Evolutionary conservation across 352 stramenopile genomes (phyloP), one percentile per base, ranked within the genome.

Genomic region (Phytophthora pinifolia): DNA sequence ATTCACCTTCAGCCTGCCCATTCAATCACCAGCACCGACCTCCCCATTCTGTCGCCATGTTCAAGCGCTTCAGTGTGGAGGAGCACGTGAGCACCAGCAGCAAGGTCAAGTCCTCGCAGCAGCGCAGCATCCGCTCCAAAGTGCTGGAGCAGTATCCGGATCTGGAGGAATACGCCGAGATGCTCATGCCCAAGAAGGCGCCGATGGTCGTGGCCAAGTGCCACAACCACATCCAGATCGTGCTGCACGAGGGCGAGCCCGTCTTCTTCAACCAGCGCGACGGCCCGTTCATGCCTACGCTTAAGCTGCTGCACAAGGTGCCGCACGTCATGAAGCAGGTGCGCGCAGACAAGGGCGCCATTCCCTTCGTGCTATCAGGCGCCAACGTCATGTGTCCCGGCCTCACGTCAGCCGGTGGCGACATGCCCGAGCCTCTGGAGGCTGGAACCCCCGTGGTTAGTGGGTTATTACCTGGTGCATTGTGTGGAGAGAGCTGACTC

Each of bases 381-480:
- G 97, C 97, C 18, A 98, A 99, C 77, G 94, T 99, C 49, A 99
- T 99, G 97, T 99, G 96, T 55, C 96, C 96, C 12, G 97, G 97
- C 14, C 79, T 99, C 12, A 99, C 96, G 6, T 98, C 96, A 55
- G 82, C 87, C 14, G 96, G 96, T 34, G 95, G 94, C 17, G 76
- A 95, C 56, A 94, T 99, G 83, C 88, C 91, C 8, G 82, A 95
- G 30, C 79, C 97, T 17, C 53, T 98, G 54, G 67, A 74, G 9
- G 83, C 66, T 48, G 93, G 81, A 38, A 94, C 76, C 41, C 84
- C 89, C 1, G 91, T 97, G 48, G 82, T 92, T 83, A 34, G 88
- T 79, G 15, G 25, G 5, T 8, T 27, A 44, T 9, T 20, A 9
- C 0, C 9, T 29, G 12, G 29, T 44, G 13, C 1, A n/a, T 38